phyloP scores from a whole-genome alignment of 2,329 filamentous ascomycete genomes.

The Diaporthe amygdali region DNA sequence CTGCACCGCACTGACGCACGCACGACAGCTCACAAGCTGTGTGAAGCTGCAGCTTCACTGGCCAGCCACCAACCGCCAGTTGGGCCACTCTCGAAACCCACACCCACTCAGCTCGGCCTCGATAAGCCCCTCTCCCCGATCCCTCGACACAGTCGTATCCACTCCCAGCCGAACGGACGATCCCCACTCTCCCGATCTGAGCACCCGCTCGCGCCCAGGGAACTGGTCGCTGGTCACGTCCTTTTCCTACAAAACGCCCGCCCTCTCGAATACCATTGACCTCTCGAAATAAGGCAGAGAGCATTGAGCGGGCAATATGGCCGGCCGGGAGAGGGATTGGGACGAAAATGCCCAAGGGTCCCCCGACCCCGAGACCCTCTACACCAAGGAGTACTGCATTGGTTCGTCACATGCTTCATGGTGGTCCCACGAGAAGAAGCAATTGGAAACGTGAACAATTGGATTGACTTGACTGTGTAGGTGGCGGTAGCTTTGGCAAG shows the following conservation, averaged over 20 bases:
- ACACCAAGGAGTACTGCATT: constrained; percentile 92
- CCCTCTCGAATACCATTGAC: background rate
- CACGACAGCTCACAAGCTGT: background rate
- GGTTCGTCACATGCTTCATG: constrained; percentile 54
- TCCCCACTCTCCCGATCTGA: constrained; percentile 7
- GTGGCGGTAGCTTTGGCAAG: constrained; percentile 96
- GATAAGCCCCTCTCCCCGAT: constrained; percentile 2
- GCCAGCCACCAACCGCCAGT: background rate
- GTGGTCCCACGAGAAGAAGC: background rate
- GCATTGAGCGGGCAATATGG: constrained; percentile 43
- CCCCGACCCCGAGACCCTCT: constrained; percentile 87
- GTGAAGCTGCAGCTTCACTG: constrained; percentile 11
- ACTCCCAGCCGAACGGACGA: constrained; percentile 10
- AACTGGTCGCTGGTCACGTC: background rate
- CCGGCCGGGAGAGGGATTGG: constrained; percentile 51
- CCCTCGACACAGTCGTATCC: background rate
- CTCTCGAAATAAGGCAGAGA: background rate
- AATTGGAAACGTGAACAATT: constrained; percentile 2
- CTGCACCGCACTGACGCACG: background rate
- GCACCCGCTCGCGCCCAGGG: background rate
- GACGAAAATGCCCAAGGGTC: constrained; percentile 47
- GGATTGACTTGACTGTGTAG: constrained; percentile 49
- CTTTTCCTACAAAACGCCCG: background rate
- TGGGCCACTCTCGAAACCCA: background rate
- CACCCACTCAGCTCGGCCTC: constrained; percentile 2